A percentile compares a stretch with the other conserved stretches of the same genome.
Evolutionary conservation across 2,329 filamentous ascomycete species (phyloP).

Genomic region (Sporothrix euskadiensis): DNA sequence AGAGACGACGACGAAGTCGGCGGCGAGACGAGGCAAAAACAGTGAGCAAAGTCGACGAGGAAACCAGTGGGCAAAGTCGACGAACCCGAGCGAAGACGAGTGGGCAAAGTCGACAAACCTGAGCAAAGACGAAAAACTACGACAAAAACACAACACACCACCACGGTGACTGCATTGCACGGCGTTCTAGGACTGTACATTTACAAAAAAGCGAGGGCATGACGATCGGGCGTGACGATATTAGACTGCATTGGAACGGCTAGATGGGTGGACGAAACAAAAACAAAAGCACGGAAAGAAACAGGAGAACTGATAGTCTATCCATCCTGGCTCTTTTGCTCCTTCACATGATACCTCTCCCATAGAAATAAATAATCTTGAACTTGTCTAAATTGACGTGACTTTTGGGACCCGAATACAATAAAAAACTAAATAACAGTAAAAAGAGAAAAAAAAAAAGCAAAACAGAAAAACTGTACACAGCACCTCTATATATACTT

Average conservation of each 20-base stretch:
- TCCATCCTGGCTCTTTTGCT: neutral
- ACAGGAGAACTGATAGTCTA: neutral
- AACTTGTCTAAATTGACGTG: neutral
- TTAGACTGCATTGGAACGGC: constrained; percentile 9
- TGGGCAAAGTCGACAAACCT: neutral
- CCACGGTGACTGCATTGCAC: constrained; percentile 4
- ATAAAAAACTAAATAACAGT: neutral
- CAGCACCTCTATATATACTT: constrained; percentile 66
- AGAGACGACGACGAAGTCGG: too few relatives aligned
- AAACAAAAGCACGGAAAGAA: neutral
- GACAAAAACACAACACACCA: neutral
- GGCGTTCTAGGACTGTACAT: constrained; percentile 9
- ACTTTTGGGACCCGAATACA: too few relatives aligned
- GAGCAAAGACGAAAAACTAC: neutral
- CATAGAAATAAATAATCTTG: neutral
- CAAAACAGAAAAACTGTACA: neutral
- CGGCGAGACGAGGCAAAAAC: too few relatives aligned
- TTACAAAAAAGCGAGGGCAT: neutral
- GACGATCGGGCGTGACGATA: constrained; percentile 10
- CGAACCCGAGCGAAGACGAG: neutral
- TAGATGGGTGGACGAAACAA: neutral
- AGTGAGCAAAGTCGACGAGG: too few relatives aligned
- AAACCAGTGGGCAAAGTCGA: too few relatives aligned
- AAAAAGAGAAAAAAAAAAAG: neutral
- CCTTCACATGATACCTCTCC: constrained; percentile 11